Base-by-base conservation (phyloP, 1,284 basidiomycete genomes). In the Puccinia novopanici region DNA sequence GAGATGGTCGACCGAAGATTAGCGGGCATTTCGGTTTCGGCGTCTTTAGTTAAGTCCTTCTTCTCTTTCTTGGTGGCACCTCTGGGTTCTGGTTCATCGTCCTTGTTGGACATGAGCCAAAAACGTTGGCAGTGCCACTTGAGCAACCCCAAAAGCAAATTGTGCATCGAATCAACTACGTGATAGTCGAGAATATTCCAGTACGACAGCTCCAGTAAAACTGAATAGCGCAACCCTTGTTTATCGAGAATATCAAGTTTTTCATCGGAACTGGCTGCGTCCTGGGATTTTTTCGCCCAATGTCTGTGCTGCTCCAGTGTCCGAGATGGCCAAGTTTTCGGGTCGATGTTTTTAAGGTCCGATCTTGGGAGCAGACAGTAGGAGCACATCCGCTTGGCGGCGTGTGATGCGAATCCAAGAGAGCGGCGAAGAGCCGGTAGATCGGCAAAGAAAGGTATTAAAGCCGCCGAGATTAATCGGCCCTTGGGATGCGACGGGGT, bases 401-500 rank as follows among this genome's bases (percentile, higher is more conserved):
- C 63, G n/a, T 50, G 65, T 9, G 19, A 15, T 30, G 70, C 24
- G 72, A 70, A 82, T 48, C 82, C 82, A 54, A 70, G 73, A 24
- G 81, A 50, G 15, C 71, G 57, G 12, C 82, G 34, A 19, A 77
- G 70, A 13, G 82, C 82, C 6, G 76, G 81, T 12, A 82, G 45
- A 45, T 82, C 82, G 8, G 59, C 75, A n/a, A 82, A 71, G 17
- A 83, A 72, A 5, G 82, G 81, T 15, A 73, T 13, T 4, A 54
- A n/a, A 22, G 67, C 45, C 22, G 52, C 55, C 13, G 15, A 57
- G n/a, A 54, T 13, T 4, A 40, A 4, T n/a, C n/a, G 52, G 9
- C 55, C 55, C 6, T 42, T 6, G 4, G 55, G 50, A 22, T 73
- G 37, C 40, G 1, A 34, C 19, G 9, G 37, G 9, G 75, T 77